Percentiles rank a stretch among this genome's conserved stretches.
Evolutionary conservation across 768 basidiomycete species (phyloP).

Genomic region (Pleurotus pulmonarius): DNA sequence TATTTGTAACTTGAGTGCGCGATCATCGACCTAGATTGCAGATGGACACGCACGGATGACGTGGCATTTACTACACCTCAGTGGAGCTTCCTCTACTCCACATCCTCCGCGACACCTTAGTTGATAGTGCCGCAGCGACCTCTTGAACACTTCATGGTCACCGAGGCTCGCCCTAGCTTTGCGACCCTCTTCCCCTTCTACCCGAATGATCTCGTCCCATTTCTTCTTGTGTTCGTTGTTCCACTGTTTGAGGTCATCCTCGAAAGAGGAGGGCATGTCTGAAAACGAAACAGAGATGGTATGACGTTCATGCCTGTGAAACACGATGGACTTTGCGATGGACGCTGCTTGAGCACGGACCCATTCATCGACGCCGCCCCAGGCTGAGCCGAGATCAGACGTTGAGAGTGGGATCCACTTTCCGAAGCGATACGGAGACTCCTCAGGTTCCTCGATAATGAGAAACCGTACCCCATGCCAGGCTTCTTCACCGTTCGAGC

Average conservation of each 20-base stretch:
- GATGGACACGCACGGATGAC: not conserved
- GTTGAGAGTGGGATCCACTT: not conserved
- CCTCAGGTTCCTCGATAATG: not conserved
- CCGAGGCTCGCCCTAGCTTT: not conserved
- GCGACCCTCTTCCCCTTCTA: too few species aligned
- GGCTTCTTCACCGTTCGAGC: not conserved
- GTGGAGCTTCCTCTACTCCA: not conserved
- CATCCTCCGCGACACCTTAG: not conserved
- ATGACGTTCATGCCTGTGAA: not conserved
- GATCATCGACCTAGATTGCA: not conserved
- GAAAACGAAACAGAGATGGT: not conserved
- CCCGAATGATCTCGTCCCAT: not conserved
- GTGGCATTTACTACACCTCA: not conserved
- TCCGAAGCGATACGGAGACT: not conserved
- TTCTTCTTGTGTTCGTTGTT: not conserved
- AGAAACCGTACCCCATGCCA: not conserved
- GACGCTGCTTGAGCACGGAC: not conserved
- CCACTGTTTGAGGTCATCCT: not conserved
- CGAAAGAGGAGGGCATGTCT: not conserved
- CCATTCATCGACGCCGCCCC: not conserved
- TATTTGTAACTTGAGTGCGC: too few species aligned
- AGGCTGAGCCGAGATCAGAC: not conserved
- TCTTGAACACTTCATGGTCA: not conserved
- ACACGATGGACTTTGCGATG: not conserved
- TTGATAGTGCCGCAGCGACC: not conserved